Base-by-base conservation (phyloP, 2,329 filamentous ascomycete genomes). In the Polytolypa hystricis region DNA sequence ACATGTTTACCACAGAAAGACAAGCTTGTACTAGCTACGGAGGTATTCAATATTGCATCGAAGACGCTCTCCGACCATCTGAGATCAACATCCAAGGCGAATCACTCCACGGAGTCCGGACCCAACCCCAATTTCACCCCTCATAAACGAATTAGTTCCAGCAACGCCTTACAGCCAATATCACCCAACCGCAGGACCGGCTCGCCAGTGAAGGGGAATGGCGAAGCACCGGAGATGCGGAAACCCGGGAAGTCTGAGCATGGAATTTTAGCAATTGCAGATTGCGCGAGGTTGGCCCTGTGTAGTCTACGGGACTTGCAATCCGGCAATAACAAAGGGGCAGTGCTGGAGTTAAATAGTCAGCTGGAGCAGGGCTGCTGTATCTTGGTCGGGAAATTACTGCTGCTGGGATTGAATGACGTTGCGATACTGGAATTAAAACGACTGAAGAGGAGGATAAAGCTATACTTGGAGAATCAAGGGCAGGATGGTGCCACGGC, bases 21-120 rank as follows among this genome's bases (percentile, higher is more conserved):
- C 40, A 58, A 56, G 37, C 51, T 62, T 1, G 51, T 60, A 4
- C 51, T 67, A 15, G 64, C 64, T 1, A 66, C 64, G 2, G 64
- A 66, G 21, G 53, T 64, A 9, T 66, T 67, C 42, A 67, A 67
- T 47, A 49, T 49, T 11, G 60, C 61, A 1, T 50, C 66, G 9
- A 67, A 63, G 42, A 52, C 57, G 0, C 52, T 67, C 6, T 61
- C 60, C 1, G 61, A 64, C 27, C 56, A 58, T 14, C 42, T 56
- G 10, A 61, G 58, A 29, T 14, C 42, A 11, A 14, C 39, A 4
- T 28, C 42, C 3, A 54, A 51, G 29, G 41, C 42, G 11, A 39
- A 43, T 20, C 27, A 31, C n/a, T 30, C 20, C 21, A 19, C 27
- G 18, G 29, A 30, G 5, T 15, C 16, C 8, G 10, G 11, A 6